Conservation (phyloP, 2,329 filamentous ascomycete species). For the Bipolaris gigantea region DNA sequence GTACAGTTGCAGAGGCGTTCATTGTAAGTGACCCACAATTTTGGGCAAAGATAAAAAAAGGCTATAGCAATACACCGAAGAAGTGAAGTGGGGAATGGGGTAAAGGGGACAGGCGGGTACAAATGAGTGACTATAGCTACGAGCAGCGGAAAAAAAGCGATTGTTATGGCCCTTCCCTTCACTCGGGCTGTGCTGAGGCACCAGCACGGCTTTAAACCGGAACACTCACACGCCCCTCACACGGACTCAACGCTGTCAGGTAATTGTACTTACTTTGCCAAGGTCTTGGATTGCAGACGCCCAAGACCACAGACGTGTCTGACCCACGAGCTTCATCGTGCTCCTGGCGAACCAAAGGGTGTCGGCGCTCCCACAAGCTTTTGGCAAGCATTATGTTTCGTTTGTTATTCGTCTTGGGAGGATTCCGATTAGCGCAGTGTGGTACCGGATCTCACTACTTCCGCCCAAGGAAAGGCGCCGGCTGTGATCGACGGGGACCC, state of each 20-base stretch:
- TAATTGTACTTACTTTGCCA: conserved; percentile 2
- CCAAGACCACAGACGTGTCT: conserved; percentile 19
- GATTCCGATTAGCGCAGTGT: not conserved
- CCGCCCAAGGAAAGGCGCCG: conserved; percentile 2
- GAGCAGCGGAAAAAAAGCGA: not conserved
- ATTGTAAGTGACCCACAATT: conserved; percentile 13
- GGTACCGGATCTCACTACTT: conserved; percentile 3
- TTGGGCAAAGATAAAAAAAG: too few relatives aligned
- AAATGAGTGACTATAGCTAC: not conserved
- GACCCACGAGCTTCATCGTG: conserved; percentile 16
- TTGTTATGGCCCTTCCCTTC: not conserved
- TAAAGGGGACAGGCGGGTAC: not conserved
- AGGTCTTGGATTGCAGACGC: not conserved
- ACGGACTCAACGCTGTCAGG: not conserved
- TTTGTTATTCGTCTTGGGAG: not conserved
- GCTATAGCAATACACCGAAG: not conserved
- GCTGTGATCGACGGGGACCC: not conserved
- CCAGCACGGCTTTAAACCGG: not conserved
- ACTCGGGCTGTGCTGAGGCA: not conserved
- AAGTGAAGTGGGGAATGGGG: not conserved
- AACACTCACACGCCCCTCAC: not conserved
- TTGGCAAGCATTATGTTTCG: conserved; percentile 20
- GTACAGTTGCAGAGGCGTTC: conserved; percentile 37
- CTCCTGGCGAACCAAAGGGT: conserved; percentile 5
- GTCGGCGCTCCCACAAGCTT: conserved; percentile 10